Percentiles rank a stretch among this genome's conserved stretches.
Evolutionary conservation across 1,284 basidiomycete genomes (phyloP).

Genomic region (Tilletiopsis washingtonensis): DNA sequence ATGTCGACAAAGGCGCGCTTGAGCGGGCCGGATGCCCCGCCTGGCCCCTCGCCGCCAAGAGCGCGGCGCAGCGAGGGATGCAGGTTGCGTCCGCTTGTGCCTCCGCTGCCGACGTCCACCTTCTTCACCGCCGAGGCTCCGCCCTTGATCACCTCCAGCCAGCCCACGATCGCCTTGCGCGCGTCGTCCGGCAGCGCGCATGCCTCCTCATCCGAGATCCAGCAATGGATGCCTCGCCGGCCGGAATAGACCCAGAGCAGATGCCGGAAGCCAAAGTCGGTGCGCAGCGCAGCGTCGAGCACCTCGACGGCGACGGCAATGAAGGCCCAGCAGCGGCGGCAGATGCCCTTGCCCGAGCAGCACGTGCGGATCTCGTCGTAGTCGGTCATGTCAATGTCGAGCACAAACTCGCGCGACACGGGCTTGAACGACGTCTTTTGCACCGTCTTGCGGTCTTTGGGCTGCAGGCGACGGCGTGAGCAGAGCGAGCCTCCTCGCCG

Average conservation of each 20-base stretch:
- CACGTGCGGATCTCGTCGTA: conserved; percentile 95
- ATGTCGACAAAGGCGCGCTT: conserved; percentile 59
- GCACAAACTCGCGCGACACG: conserved; percentile 81
- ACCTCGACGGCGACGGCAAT: conserved; percentile 88
- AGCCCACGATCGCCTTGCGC: conserved; percentile 74
- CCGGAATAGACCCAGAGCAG: conserved; percentile 98
- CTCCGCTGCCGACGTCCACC: conserved; percentile 55
- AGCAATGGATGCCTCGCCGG: conserved; percentile 93
- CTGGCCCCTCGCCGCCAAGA: conserved; percentile 42
- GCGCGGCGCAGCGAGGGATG: conserved; percentile 42
- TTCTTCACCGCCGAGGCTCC: conserved; percentile 77
- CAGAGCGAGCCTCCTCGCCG: not conserved
- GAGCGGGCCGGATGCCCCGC: conserved; percentile 51
- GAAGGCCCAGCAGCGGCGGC: conserved; percentile 87
- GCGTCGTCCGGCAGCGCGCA: conserved; percentile 85
- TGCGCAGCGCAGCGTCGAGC: conserved; percentile 67
- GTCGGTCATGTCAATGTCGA: conserved; percentile 99
- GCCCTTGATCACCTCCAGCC: conserved; percentile 71
- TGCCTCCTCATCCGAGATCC: conserved; percentile 86
- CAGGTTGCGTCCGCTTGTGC: conserved; percentile 47
- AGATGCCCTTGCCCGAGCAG: conserved; percentile 85
- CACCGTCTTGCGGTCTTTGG: conserved; percentile 80
- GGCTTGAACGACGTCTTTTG: conserved; percentile 69
- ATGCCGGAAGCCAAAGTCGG: conserved; percentile 67
- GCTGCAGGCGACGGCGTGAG: conserved; percentile 53